Evolutionary conservation across 1,284 basidiomycete species (phyloP).

Genomic region (Cutaneotrichosporon cavernicola): DNA sequence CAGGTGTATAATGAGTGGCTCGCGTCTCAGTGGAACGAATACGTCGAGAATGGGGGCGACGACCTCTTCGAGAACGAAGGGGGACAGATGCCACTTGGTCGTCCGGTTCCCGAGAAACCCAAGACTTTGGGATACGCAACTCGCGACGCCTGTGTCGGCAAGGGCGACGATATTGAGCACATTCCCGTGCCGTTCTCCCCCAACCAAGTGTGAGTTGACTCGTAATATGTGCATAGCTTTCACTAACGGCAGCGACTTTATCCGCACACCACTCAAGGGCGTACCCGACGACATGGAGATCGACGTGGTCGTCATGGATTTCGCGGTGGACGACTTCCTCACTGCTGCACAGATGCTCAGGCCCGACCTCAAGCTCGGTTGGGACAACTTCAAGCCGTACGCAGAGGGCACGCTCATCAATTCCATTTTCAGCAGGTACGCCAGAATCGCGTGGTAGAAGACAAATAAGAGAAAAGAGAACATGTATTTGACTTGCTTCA

Average conservation of each 20-base stretch:
- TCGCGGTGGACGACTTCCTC: constrained; percentile 50
- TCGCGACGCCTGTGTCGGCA: constrained; percentile 43
- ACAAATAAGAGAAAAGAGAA: background rate
- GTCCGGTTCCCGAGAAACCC: constrained; percentile 18
- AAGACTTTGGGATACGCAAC: constrained; percentile 50
- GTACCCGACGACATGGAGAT: constrained; percentile 39
- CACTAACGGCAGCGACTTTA: constrained; percentile 41
- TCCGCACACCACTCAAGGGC: constrained; percentile 42
- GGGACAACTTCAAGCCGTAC: constrained; percentile 43
- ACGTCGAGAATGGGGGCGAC: constrained; percentile 12
- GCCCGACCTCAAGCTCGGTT: constrained; percentile 31
- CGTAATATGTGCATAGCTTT: too few relatives aligned
- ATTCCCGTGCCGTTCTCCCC: constrained; percentile 35
- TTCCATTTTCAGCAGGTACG: constrained; percentile 48
- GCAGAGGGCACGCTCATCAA: constrained; percentile 43
- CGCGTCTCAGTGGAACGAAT: constrained; percentile 32
- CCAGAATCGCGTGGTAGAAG: constrained; percentile 35
- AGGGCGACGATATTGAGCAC: constrained; percentile 52
- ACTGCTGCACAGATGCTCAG: constrained; percentile 44
- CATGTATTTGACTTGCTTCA: background rate
- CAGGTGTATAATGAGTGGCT: constrained; percentile 34
- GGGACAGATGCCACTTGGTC: background rate
- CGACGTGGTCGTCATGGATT: constrained; percentile 52
- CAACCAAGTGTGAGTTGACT: constrained; percentile 20
- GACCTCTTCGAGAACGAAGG: constrained; percentile 7